A percentile compares a stretch with the other conserved stretches of the same genome.
These are phyloP conservation scores for Metschnikowia gelsemii DNA, from an alignment of 805 yeast genomes.

Conservation along the genomic window DNA sequence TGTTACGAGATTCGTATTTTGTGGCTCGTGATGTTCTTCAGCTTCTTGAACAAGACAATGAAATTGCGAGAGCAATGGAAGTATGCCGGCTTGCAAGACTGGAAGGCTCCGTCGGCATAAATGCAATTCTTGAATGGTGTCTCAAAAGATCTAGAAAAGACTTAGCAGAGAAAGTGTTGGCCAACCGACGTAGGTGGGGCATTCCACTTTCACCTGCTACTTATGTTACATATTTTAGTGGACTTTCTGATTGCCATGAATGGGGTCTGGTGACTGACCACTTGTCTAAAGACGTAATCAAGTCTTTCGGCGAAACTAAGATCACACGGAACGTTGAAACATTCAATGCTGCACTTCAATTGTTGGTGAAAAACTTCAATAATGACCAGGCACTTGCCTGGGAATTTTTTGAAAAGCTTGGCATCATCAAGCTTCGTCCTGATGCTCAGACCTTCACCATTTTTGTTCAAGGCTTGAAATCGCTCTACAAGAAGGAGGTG, in stretches of 20 bases:
- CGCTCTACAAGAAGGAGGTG: conserved; percentile 19
- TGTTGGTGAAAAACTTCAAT: conserved; percentile 34
- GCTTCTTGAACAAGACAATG: conserved; percentile 50
- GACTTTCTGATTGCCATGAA: conserved; percentile 31
- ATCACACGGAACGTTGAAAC: conserved; percentile 24
- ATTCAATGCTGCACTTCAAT: conserved; percentile 39
- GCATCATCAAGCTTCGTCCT: conserved; percentile 23
- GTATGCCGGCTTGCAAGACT: conserved; percentile 47
- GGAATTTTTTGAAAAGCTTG: conserved; percentile 34
- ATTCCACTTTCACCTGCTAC: conserved; percentile 51
- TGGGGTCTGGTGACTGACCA: conserved; percentile 33
- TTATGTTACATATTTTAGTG: conserved; percentile 35
- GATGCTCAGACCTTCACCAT: conserved; percentile 40
- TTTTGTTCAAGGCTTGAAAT: conserved; percentile 36
- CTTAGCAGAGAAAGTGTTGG: conserved; percentile 50
- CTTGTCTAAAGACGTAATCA: conserved; percentile 23
- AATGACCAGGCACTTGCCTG: conserved; percentile 37
- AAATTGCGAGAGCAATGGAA: conserved; percentile 50
- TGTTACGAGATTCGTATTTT: conserved; percentile 55
- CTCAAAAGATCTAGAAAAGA: conserved; percentile 43
- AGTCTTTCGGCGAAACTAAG: conserved; percentile 22
- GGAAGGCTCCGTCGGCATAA: conserved; percentile 61
- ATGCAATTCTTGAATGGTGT: conserved; percentile 54
- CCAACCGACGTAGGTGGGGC: conserved; percentile 62
- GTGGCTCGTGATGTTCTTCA: conserved; percentile 54